A percentile compares a stretch with the other conserved stretches of the same genome.
phyloP scores from a whole-genome alignment of 148 eudicot species.

The Vaccinium myrtillus region DNA sequence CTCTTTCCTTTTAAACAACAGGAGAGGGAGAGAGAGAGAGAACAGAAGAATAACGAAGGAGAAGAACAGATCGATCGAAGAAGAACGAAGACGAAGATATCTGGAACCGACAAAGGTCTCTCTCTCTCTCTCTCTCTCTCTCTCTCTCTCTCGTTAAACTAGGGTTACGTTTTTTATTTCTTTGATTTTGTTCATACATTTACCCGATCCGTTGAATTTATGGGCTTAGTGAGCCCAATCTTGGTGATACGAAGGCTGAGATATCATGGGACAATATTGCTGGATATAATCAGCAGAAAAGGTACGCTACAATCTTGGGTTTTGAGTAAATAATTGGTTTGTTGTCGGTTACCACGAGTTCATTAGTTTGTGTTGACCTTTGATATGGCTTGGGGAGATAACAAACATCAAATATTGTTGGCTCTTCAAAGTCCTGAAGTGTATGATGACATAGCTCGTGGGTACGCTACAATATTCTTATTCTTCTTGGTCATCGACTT shows the following conservation, averaged over 20 bases:
- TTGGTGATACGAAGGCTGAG: slow-evolving; percentile 37
- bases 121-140: too few species aligned
- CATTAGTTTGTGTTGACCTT: neutral
- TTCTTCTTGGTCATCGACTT: too few species aligned
- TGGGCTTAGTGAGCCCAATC: slow-evolving; percentile 56
- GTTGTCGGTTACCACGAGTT: neutral
- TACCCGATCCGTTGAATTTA: slow-evolving; percentile 36
- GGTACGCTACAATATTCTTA: too few species aligned
- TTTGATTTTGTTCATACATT: too few species aligned
- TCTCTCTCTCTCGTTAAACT: too few species aligned
- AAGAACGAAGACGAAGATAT: too few species aligned
- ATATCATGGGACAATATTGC: slow-evolving; percentile 98
- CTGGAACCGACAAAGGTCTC: too few species aligned
- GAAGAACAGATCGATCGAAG: too few species aligned
- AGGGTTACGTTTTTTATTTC: too few species aligned
- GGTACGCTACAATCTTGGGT: slow-evolving; percentile 40
- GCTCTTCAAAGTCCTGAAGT: slow-evolving; percentile 92
- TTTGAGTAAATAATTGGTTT: neutral
- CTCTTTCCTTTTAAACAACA: too few species aligned
- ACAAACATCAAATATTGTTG: slow-evolving; percentile 62
- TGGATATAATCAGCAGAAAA: slow-evolving; percentile 85
- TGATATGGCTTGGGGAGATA: neutral
- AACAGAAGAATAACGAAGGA: too few species aligned
- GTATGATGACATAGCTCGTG: slow-evolving; percentile 95
- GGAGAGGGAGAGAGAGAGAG: too few species aligned